These are phyloP conservation scores for Fusarium aywerte DNA, from an alignment of 2,329 filamentous ascomycete species.

Conservation along the genomic window DNA sequence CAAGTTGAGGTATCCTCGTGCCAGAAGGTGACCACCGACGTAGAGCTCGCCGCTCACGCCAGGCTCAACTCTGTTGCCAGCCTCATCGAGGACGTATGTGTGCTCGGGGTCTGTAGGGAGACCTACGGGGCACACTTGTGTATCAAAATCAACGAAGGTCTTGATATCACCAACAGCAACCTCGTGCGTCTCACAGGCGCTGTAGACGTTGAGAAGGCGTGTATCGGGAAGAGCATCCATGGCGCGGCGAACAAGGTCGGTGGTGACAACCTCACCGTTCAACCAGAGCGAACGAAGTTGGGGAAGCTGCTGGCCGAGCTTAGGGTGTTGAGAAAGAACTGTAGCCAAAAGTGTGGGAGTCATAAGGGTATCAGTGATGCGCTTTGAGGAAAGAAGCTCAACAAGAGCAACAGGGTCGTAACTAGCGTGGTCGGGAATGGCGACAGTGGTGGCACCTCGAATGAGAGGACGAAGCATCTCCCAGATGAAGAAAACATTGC, in stretches of 20 bases:
- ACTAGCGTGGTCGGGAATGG: conserved; percentile 79
- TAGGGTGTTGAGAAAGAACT: conserved; percentile 74
- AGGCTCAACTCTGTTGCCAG: conserved; percentile 69
- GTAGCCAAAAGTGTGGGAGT: conserved; percentile 82
- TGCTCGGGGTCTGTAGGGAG: conserved; percentile 73
- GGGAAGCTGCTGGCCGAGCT: conserved; percentile 71
- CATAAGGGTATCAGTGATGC: conserved; percentile 84
- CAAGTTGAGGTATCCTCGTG: conserved; percentile 82
- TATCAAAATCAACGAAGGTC: conserved; percentile 71
- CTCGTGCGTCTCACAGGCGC: conserved; percentile 84
- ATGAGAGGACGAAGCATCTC: conserved; percentile 82
- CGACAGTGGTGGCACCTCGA: conserved; percentile 79
- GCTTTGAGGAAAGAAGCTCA: conserved; percentile 71
- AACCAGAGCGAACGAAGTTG: conserved; percentile 78
- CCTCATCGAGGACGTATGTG: conserved; percentile 78
- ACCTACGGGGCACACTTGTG: conserved; percentile 78
- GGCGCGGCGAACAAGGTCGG: conserved; percentile 76
- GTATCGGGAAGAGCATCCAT: conserved; percentile 74
- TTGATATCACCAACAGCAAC: conserved; percentile 80
- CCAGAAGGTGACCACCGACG: conserved; percentile 77
- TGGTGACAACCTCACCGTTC: conserved; percentile 85
- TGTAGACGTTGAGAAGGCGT: conserved; percentile 82
- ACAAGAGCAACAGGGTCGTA: conserved; percentile 82
- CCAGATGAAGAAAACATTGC: conserved; percentile 90
- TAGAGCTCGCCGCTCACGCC: conserved; percentile 78